phyloP scores from a whole-genome alignment of 768 basidiomycete species.

The Leccinum boreale region DNA sequence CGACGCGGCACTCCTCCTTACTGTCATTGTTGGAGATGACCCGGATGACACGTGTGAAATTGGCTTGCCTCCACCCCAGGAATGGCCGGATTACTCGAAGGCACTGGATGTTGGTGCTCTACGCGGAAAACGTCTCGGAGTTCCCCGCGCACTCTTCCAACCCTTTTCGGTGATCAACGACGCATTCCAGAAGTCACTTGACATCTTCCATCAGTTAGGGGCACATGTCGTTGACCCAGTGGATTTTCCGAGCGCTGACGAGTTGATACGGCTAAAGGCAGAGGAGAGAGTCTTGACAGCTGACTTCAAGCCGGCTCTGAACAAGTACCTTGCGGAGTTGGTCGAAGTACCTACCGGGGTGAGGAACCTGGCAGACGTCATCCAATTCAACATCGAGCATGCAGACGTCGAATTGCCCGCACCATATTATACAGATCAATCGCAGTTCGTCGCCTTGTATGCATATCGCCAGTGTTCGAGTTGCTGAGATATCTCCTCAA shows the following conservation, averaged over 20 bases:
- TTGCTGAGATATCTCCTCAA: conserved; percentile 8
- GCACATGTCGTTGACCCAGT: conserved; percentile 58
- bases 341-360: conserved; percentile 59
- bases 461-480: not conserved
- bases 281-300: conserved; percentile 51
- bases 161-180: conserved; percentile 25
- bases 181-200: conserved; percentile 39
- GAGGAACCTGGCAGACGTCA: conserved; percentile 52
- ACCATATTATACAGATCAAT: conserved; percentile 36
- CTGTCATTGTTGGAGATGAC: conserved; percentile 43
- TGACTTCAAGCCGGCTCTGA: conserved; percentile 54
- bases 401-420: conserved; percentile 43
- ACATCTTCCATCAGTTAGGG: conserved; percentile 37
- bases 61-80: conserved; percentile 41
- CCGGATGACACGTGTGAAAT: conserved; percentile 35
- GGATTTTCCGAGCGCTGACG: conserved; percentile 53
- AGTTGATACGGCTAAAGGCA: conserved; percentile 45
- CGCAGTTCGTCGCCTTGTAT: conserved; percentile 24
- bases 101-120: conserved; percentile 48
- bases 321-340: conserved; percentile 46
- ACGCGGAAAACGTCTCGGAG: conserved; percentile 42
- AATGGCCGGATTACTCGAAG: conserved; percentile 53
- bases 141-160: conserved; percentile 36
- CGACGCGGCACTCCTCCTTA: conserved; percentile 38
- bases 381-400: conserved; percentile 53